phyloP scores from a whole-genome alignment of 192 early-diverging fungal species.

The Mortierella hygrophila region DNA sequence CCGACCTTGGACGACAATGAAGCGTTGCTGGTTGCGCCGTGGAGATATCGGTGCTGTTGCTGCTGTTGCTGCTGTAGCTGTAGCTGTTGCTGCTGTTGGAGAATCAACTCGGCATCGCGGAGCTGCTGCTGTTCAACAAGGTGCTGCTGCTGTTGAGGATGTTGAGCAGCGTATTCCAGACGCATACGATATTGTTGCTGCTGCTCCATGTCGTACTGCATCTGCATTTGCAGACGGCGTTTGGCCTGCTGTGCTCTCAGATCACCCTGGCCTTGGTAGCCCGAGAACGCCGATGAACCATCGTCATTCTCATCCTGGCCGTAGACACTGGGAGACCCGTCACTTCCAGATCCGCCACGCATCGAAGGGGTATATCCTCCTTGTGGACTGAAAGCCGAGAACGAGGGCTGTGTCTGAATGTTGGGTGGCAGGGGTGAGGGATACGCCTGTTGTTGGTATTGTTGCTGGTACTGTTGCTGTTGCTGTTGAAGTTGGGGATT shows the following conservation, averaged over 20 bases:
- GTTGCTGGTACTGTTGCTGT: slow-evolving; percentile 9
- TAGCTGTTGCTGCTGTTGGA: slow-evolving; percentile 12
- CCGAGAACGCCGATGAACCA: slow-evolving; percentile 11
- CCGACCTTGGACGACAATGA: slow-evolving; percentile 7
- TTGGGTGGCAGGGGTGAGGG: slow-evolving; percentile 32
- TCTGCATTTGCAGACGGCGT: slow-evolving; percentile 45
- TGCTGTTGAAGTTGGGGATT: neutral
- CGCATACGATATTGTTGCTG: slow-evolving; percentile 23
- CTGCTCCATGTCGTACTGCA: slow-evolving; percentile 30
- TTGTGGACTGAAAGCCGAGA: slow-evolving; percentile 7
- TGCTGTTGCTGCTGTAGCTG: neutral
- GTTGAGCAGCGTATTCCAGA: slow-evolving; percentile 2
- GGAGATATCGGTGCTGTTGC: slow-evolving; percentile 19
- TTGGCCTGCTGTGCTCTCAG: slow-evolving; percentile 37
- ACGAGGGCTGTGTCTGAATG: slow-evolving; percentile 1
- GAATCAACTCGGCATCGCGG: slow-evolving; percentile 22
- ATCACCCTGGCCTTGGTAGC: neutral
- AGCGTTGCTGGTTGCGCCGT: neutral
- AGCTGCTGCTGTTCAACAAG: slow-evolving; percentile 29
- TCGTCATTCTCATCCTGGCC: slow-evolving; percentile 36
- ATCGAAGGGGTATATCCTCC: slow-evolving; percentile 9
- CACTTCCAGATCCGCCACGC: slow-evolving; percentile 12
- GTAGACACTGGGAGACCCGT: slow-evolving; percentile 29
- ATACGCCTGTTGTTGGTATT: slow-evolving; percentile 13
- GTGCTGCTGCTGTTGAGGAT: slow-evolving; percentile 18